Percentiles rank a stretch among this genome's conserved stretches.
These are phyloP conservation scores for Penicillium sp. DNA, from an alignment of 2,329 filamentous ascomycete genomes.

Conservation along the genomic window DNA sequence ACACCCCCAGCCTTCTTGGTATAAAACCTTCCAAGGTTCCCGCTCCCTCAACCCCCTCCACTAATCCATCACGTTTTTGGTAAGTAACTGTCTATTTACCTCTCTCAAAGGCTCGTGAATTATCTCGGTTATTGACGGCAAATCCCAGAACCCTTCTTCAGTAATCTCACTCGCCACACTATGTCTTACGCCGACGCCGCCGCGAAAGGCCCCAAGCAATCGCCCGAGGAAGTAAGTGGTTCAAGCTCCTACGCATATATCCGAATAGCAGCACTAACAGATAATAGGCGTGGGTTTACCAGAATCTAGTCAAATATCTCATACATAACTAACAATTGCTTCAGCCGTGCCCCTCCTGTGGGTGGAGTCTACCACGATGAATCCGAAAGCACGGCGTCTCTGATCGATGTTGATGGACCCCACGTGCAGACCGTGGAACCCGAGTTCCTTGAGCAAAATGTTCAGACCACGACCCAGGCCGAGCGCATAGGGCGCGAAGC, in stretches of 20 bases:
- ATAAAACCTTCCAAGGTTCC: conserved; percentile 21
- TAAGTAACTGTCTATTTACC: conserved; percentile 2
- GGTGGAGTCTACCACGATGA: conserved; percentile 39
- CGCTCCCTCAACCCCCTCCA: conserved; percentile 5
- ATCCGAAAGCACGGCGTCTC: conserved; percentile 41
- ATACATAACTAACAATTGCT: conserved; percentile 11
- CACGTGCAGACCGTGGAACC: conserved; percentile 45
- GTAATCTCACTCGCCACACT: conserved; percentile 12
- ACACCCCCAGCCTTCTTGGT: conserved; percentile 22
- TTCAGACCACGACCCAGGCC: conserved; percentile 47
- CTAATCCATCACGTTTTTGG: conserved; percentile 2
- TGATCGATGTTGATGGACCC: conserved; percentile 48
- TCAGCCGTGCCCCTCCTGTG: conserved; percentile 43
- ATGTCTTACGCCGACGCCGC: conserved; percentile 52
- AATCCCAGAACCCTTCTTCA: background rate
- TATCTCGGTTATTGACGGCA: background rate
- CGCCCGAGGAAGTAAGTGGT: conserved; percentile 46
- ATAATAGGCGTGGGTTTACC: conserved; percentile 37
- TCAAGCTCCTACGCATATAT: background rate
- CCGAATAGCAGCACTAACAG: conserved; percentile 11
- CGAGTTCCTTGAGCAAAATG: conserved; percentile 40
- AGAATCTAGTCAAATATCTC: background rate
- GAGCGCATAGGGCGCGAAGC: conserved; percentile 43
- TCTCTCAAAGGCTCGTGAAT: background rate
- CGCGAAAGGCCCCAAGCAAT: conserved; percentile 46